Evolutionary conservation across 129 eudicot species (phyloP), one percentile per base, ranked within the genome.

Genomic region (Artemisia argyi): DNA sequence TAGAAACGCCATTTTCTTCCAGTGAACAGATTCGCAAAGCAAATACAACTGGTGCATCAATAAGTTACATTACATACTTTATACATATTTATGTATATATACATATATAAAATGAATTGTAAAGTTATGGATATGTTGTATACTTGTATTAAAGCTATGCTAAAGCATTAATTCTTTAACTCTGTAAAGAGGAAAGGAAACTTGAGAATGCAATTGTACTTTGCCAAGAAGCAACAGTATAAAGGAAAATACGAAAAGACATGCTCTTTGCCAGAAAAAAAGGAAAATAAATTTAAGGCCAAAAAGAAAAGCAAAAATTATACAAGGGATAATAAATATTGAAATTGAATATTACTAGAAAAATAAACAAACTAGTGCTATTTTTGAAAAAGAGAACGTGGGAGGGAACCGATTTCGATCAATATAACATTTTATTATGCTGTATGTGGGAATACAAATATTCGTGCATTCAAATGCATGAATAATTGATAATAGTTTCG

Each of bases 301-400:
- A 56, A 18, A 18, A 59, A 59, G 17, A 59, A 20, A 19, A 3
- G 4, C 10, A 59, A 24, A 9, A 22, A 24, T 59, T 0, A 59
- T 11, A 12, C 2, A 19, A 20, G 17, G 7, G 13, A 17, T 54
- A 57, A 7, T 10, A 58, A 20, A 19, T 9, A 59, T 10, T 10
- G 10, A 54, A 54, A 50, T 50, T 50, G 3, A 15, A 50, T 50
- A 2, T 13, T 13, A 50, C 55, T 11, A 50, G 55, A 50, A 54
- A 7, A 54, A 17, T 17, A 54, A 54, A 55, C 22, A 55, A 55
- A 53, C 59, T 7, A 4, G 61, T 55, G 13, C 26, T 7, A 8
- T 7, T 2, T 55, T 55, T 55, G 61, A 55, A 55, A 55, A 18
- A 12, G 61, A 55, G 61, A 55, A 55, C 61, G 61, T 55, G 61